Conservation (phyloP, 371 early-diverging fungal genomes). For the Cokeromyces recurvatus region DNA sequence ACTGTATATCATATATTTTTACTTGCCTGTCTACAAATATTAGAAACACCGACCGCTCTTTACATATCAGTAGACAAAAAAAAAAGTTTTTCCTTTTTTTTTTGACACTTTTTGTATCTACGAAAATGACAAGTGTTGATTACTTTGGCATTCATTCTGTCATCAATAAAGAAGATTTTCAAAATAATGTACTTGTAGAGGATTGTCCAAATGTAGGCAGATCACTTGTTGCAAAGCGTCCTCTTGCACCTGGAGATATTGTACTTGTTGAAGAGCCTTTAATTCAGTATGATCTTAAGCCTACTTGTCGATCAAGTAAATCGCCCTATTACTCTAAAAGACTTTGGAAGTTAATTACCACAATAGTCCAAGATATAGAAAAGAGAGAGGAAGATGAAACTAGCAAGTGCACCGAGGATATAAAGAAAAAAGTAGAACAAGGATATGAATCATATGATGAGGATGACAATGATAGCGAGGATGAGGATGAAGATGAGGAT, state of each 20-base stretch:
- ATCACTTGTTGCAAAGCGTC: constrained; percentile 29
- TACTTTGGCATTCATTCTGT: constrained; percentile 32
- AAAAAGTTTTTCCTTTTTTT: not conserved
- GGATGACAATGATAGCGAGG: constrained; percentile 6
- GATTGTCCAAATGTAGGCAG: constrained; percentile 31
- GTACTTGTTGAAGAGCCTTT: constrained; percentile 37
- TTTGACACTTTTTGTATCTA: constrained; percentile 1
- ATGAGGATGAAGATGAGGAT: constrained; percentile 11
- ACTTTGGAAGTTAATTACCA: constrained; percentile 25
- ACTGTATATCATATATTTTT: no score
- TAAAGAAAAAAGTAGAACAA: no score
- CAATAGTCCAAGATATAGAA: constrained; percentile 18
- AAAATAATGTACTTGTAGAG: constrained; percentile 19
- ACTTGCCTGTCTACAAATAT: no score
- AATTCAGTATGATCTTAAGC: constrained; percentile 30
- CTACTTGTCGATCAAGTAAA: constrained; percentile 36
- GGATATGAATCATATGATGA: constrained; percentile 10
- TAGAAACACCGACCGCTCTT: no score
- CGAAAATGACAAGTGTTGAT: constrained; percentile 15
- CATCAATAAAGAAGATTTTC: constrained; percentile 30
- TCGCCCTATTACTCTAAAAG: constrained; percentile 36
- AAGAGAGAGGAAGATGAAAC: not conserved
- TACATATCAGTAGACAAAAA: no score
- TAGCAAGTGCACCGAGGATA: not conserved
- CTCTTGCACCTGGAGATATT: constrained; percentile 27